Base-by-base conservation (phyloP, 2,329 filamentous ascomycete genomes). In the Scedosporium minutisporum region DNA sequence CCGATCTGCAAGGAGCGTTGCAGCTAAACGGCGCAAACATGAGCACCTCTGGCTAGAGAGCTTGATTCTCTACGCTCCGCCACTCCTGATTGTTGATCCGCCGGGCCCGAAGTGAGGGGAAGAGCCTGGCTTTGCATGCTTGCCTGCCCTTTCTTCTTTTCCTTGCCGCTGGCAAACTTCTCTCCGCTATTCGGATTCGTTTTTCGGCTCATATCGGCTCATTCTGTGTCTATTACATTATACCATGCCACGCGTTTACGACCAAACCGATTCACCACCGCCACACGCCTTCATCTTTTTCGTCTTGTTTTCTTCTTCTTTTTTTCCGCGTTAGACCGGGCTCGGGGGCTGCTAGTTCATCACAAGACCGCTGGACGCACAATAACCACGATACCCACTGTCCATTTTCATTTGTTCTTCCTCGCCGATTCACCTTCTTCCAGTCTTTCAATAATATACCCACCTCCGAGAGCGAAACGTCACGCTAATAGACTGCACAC, bases 1-100 rank as follows among this genome's bases (percentile, higher is more conserved):
- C 74, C 1, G 73, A 79, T 63, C 72, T 82, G 12, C 77, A 80
- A 66, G 76, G 77, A 18, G 71, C 76, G 4, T 68, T 80, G 46
- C 71, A 75, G 9, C 72, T 66, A 14, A 63, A 65, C 42, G 67
- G 64, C 33, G 65, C 65, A 4, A 60, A 59, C 23, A 38, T 60
- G 16, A 44, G 53, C 23, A 42, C 12, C 12, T 23, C 42, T 14
- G 57, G 44, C 23, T 57, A 63, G 42, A 7, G 38, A 14, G 53
- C 44, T n/a, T 58, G 42, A 58, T 38, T 38, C 25, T 38, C n/a
- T 6, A 3, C 14, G 7, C n/a, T 21, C 27, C 18, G 25, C 18
- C 57, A 41, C 27, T 4, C 0, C 14, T 58, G 9, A 29, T 4
- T 38, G 33, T 12, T 38, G 33, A 38, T 38, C 33, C 33, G 10